Conservation (phyloP, 495 filamentous ascomycete species). For the Durotheca rogersii region DNA sequence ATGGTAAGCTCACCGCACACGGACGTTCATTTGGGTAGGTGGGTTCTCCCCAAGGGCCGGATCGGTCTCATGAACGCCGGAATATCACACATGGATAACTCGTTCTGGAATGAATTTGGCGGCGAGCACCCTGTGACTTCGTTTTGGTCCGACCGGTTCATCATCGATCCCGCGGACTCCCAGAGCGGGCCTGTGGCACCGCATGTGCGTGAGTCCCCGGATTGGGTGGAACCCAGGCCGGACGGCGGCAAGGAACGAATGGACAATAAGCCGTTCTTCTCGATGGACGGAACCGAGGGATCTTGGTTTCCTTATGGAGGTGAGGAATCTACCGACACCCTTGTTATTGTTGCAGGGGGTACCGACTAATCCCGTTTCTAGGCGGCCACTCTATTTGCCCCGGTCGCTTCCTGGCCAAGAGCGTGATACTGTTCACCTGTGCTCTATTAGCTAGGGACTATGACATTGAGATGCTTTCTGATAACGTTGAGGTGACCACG, state of each 20-base stretch:
- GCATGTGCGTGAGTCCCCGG: conserved; percentile 2
- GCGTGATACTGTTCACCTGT: conserved; percentile 24
- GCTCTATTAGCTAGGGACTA: conserved; percentile 17
- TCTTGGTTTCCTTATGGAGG: conserved; percentile 35
- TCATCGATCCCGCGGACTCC: conserved; percentile 26
- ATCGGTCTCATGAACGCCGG: conserved; percentile 17
- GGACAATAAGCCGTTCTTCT: conserved; percentile 10
- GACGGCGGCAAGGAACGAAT: neutral
- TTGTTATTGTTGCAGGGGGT: neutral
- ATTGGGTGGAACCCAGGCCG: neutral
- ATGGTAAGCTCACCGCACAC: conserved; percentile 11
- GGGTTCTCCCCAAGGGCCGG: conserved; percentile 9
- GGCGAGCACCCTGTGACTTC: conserved; percentile 20
- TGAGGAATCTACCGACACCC: conserved; percentile 5
- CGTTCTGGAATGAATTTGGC: conserved; percentile 33
- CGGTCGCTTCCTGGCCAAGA: conserved; percentile 36
- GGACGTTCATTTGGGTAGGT: conserved; percentile 14
- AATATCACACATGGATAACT: conserved; percentile 26
- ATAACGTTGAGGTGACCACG: conserved; percentile 2
- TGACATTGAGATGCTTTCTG: conserved; percentile 23
- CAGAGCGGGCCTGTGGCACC: conserved; percentile 33
- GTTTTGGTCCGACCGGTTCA: conserved; percentile 38
- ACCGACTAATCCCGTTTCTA: neutral
- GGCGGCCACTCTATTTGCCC: conserved; percentile 23
- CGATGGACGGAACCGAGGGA: conserved; percentile 23